Evolutionary conservation across 2,329 filamentous ascomycete genomes (phyloP).

Genomic region (Paraconiothyrium sp.): DNA sequence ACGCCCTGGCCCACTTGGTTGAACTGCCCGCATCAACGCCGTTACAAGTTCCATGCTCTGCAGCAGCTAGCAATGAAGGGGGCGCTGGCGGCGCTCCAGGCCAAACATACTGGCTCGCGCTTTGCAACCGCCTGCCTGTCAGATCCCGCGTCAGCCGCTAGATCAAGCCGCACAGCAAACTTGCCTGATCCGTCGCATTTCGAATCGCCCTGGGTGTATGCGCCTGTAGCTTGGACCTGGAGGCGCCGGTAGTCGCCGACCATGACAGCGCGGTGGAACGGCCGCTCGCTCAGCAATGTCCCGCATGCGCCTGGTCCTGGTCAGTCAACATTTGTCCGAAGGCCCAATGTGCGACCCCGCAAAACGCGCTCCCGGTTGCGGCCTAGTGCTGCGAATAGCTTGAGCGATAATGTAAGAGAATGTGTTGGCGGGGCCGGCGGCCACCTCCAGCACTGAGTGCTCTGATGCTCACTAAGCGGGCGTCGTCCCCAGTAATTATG

Average conservation of each 20-base stretch:
- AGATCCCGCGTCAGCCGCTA: slow-evolving; percentile 17
- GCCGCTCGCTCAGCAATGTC: slow-evolving; percentile 10
- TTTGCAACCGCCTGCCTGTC: neutral
- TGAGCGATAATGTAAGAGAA: neutral
- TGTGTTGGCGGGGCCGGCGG: neutral
- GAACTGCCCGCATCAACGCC: neutral
- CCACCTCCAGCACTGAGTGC: neutral
- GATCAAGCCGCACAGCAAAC: neutral
- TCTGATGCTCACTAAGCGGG: neutral
- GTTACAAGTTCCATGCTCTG: slow-evolving; percentile 5
- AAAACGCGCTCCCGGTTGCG: slow-evolving; percentile 6
- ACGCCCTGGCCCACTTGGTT: neutral
- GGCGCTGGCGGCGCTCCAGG: slow-evolving; percentile 3
- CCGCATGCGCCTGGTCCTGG: neutral
- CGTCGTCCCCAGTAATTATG: neutral
- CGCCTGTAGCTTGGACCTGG: neutral
- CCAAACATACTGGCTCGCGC: neutral
- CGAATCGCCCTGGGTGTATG: neutral
- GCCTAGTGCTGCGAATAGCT: neutral
- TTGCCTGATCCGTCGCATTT: neutral
- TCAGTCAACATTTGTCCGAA: slow-evolving; percentile 7
- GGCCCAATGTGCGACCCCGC: slow-evolving; percentile 1
- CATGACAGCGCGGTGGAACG: neutral
- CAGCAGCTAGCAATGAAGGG: slow-evolving; percentile 6
- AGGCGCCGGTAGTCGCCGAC: slow-evolving; percentile 12